Evolutionary conservation across 2,329 filamentous ascomycete genomes (phyloP).

Genomic region (Sclerotinia glacialis): DNA sequence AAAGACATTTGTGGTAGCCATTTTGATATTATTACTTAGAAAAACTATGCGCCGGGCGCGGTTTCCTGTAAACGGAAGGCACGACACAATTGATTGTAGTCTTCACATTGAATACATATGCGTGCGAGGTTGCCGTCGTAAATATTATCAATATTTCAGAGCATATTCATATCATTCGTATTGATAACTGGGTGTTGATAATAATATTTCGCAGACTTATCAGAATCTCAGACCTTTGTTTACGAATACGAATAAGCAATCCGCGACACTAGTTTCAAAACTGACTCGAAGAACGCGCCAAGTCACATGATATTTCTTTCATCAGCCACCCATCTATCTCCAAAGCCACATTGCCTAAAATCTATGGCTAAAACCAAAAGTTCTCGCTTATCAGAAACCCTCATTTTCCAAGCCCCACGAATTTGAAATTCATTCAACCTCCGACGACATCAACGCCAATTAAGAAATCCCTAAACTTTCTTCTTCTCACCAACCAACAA

Average conservation of each 20-base stretch:
- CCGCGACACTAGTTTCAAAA: slow-evolving; percentile 9
- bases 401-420: slow-evolving; percentile 24
- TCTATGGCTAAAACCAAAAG: slow-evolving; percentile 16
- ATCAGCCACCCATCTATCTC: background rate
- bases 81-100: slow-evolving; percentile 31
- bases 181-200: background rate
- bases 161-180: background rate
- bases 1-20: slow-evolving; percentile 42
- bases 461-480: slow-evolving; percentile 20
- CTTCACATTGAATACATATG: slow-evolving; percentile 21
- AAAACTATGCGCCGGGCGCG: slow-evolving; percentile 33
- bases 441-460: slow-evolving; percentile 32
- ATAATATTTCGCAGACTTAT: background rate
- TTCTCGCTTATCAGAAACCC: slow-evolving; percentile 22
- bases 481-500: slow-evolving; percentile 36
- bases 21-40: slow-evolving; percentile 34
- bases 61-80: slow-evolving; percentile 25
- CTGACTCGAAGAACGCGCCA: slow-evolving; percentile 19
- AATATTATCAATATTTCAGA: background rate
- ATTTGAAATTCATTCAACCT: slow-evolving; percentile 35
- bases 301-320: background rate
- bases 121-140: background rate
- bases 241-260: slow-evolving; percentile 1
- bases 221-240: slow-evolving; percentile 4
- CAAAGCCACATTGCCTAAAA: background rate